Base-by-base conservation (phyloP, 306 rosid genomes). In the Inga leiocalycina region DNA sequence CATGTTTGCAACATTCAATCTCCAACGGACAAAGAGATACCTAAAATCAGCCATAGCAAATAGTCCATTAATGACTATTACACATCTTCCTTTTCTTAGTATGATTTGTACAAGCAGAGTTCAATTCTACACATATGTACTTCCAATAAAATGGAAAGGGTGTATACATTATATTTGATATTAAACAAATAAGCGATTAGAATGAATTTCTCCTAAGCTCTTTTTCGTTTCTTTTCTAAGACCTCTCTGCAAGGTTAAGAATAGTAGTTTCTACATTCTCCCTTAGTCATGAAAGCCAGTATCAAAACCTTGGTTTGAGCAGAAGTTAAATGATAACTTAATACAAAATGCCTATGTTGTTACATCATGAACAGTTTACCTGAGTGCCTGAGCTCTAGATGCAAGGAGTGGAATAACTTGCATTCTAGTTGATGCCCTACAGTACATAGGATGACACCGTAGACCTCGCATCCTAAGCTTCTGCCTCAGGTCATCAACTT, bases 1-100 rank as follows among this genome's bases (percentile, higher is more conserved):
- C 98, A 94, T 94, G 88, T 91, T 94, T 32, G 94, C 90, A n/a
- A 94, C 91, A 41, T 89, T 92, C 76, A 92, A 68, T 81, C 93
- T 88, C 98, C 98, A 94, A 9, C 98, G 94, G 37, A 94, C 98
- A 74, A 94, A 94, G 35, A 94, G 89, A 80, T 94, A 94, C 91
- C 98, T 94, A n/a, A 64, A 62, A 81, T 56, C 72, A 78, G n/a
- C 32, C 66, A 43, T 43, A 20, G 35, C 20, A 51, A 51, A 74
- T 6, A 75, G 43, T 84, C 61, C 68, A 70, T 13, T 66, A 34
- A 2, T 17, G 5, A 48, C 43, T 82, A 66, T 44, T 64, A 66
- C 48, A 70, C 71, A 69, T 10, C 54, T 61, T 62, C 41, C 14
- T 15, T 62, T 27, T 22, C n/a, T 67, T 8, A 51, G 4, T 57